Evolutionary conservation across 805 yeast species (phyloP).

Genomic region (Kodamaea leandrae): DNA sequence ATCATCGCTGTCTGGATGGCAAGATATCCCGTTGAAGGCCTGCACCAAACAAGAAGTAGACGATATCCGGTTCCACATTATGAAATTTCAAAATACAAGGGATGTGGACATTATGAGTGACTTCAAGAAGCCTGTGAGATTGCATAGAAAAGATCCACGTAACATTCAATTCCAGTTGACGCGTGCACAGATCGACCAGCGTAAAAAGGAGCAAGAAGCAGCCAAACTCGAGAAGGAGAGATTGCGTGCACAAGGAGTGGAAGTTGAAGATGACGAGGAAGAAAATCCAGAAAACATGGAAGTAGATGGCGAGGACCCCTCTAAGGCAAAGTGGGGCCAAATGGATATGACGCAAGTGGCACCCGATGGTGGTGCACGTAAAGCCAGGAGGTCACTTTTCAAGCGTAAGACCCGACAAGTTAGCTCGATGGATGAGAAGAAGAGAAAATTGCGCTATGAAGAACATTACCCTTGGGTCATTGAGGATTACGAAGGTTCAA

Average conservation of each 20-base stretch:
- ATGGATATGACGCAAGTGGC: conserved; percentile 70
- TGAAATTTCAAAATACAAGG: conserved; percentile 74
- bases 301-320: conserved; percentile 35
- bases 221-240: conserved; percentile 17
- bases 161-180: conserved; percentile 84
- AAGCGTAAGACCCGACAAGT: conserved; percentile 85
- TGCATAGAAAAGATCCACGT: conserved; percentile 92
- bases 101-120: conserved; percentile 67
- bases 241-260: conserved; percentile 13
- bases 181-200: conserved; percentile 66
- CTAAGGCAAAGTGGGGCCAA: conserved; percentile 34
- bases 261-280: conserved; percentile 16
- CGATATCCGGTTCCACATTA: conserved; percentile 72
- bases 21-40: conserved; percentile 63
- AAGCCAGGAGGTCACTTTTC: conserved; percentile 52
- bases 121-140: conserved; percentile 78
- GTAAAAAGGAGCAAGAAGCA: conserved; percentile 37
- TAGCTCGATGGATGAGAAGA: conserved; percentile 75
- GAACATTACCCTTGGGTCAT: conserved; percentile 98
- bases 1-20: conserved; percentile 34
- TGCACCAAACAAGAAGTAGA: conserved; percentile 70
- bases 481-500: conserved; percentile 93
- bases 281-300: conserved; percentile 19
- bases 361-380: conserved; percentile 88
- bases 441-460: conserved; percentile 83